These are phyloP conservation scores for Pelargonium myrrhifolium DNA, from an alignment of 441 rosid species.

Conservation along the genomic window DNA sequence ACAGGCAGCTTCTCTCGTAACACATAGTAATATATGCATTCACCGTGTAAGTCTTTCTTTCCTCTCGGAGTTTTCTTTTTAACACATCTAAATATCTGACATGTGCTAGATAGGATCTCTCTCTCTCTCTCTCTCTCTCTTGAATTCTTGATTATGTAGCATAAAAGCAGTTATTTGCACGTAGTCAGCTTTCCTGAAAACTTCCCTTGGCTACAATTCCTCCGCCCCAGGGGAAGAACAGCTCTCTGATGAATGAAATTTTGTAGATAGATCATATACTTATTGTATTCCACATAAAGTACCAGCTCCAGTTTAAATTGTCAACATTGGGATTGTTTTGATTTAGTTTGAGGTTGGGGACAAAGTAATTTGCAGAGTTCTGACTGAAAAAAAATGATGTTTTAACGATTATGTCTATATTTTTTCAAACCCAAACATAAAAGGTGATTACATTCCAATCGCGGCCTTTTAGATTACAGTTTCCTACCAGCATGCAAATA, in stretches of 20 bases:
- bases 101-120: not conserved
- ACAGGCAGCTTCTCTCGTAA: constrained; percentile 91
- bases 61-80: not conserved
- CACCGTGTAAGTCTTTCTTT: constrained; percentile 48
- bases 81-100: not conserved
- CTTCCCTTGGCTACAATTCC: not conserved
- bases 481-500: not conserved
- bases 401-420: not conserved
- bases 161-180: not conserved
- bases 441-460: not conserved
- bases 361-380: not conserved
- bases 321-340: not conserved
- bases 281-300: not conserved
- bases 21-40: constrained; percentile 68
- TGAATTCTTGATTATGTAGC: not conserved
- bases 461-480: not conserved
- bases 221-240: not conserved
- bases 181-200: not conserved
- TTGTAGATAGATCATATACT: not conserved
- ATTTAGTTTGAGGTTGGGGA: not conserved
- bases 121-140: not conserved
- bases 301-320: not conserved
- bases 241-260: not conserved
- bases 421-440: not conserved
- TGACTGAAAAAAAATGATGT: not conserved